A percentile compares a stretch with the other conserved stretches of the same genome.
Evolutionary conservation across 2,329 filamentous ascomycete genomes (phyloP).

Genomic region (Xylariaceae sp.): DNA sequence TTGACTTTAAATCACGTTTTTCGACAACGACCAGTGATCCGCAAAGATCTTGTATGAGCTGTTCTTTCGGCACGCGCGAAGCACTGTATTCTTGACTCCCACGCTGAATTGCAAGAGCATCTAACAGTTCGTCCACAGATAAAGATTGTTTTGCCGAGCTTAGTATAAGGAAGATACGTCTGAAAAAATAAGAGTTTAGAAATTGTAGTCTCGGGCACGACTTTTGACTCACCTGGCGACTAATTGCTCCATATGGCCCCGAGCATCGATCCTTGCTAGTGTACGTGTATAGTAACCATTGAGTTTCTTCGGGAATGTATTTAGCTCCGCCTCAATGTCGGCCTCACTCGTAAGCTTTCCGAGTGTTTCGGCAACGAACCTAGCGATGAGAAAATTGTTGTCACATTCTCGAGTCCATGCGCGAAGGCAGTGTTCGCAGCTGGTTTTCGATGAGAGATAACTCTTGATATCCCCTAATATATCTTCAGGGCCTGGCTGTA

Average conservation of each 20-base stretch:
- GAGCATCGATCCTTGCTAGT: conserved; percentile 11
- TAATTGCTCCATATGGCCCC: conserved; percentile 13
- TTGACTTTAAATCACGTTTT: not conserved
- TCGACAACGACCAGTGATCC: conserved; percentile 20
- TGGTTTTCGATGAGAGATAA: conserved; percentile 10
- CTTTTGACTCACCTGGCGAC: conserved; percentile 17
- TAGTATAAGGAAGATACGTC: conserved; percentile 23
- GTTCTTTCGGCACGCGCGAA: conserved; percentile 17
- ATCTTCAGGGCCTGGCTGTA: not conserved
- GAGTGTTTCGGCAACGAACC: conserved; percentile 20
- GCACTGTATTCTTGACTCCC: conserved; percentile 17
- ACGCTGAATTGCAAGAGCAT: conserved; percentile 21
- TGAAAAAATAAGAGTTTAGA: not conserved
- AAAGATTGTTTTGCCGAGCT: conserved; percentile 13
- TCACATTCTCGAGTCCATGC: conserved; percentile 15
- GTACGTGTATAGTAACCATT: conserved; percentile 21
- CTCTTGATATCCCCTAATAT: conserved; percentile 19
- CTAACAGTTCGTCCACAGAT: conserved; percentile 17
- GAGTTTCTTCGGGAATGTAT: conserved; percentile 16
- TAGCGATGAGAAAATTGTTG: conserved; percentile 21
- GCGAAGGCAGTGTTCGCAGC: conserved; percentile 7
- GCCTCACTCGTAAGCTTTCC: conserved; percentile 21
- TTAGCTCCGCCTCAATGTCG: conserved; percentile 17
- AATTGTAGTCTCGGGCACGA: not conserved
- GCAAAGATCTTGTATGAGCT: conserved; percentile 19